Conservation (phyloP, 257 asterid genomes). For the Verbascum thapsus region DNA sequence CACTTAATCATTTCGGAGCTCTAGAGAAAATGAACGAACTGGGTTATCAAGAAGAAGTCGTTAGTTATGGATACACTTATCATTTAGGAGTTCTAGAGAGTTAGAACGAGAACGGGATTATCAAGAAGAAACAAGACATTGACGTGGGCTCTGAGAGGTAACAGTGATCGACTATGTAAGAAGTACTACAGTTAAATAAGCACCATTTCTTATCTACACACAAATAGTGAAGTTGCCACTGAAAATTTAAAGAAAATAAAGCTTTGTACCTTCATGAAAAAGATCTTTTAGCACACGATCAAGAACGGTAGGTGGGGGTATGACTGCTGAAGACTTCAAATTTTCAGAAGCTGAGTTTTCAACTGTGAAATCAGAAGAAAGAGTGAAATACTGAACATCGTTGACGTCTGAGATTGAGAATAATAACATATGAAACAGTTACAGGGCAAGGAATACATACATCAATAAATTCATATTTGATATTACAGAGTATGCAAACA, state of each 20-base stretch:
- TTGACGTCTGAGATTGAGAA: background rate
- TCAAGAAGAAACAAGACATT: constrained; percentile 9
- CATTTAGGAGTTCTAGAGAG: background rate
- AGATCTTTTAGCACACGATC: constrained; percentile 93
- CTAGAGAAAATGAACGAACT: background rate
- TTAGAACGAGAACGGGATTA: constrained; percentile 12
- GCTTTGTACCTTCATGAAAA: constrained; percentile 63
- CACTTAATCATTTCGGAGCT: background rate
- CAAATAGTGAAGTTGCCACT: constrained; percentile 26
- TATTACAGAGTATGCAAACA: constrained; percentile 21
- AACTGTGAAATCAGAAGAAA: constrained; percentile 41
- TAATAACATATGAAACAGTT: constrained; percentile 13
- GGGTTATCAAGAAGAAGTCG: constrained; percentile 8
- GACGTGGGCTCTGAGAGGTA: constrained; percentile 21
- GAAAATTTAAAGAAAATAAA: constrained; percentile 3
- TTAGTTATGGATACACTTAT: constrained; percentile 7
- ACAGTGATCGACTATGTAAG: constrained; percentile 6
- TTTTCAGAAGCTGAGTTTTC: constrained; percentile 63
- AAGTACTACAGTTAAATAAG: constrained; percentile 8
- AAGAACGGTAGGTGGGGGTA: constrained; percentile 95
- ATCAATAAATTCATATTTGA: constrained; percentile 24
- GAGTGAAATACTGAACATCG: constrained; percentile 17
- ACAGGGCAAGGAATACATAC: constrained; percentile 16
- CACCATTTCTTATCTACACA: constrained; percentile 11
- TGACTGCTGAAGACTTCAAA: constrained; percentile 67